Evolutionary conservation across 179 eudicot genomes (phyloP), one percentile per base, ranked within the genome.

Genomic region (Monotropa hypopitys): DNA sequence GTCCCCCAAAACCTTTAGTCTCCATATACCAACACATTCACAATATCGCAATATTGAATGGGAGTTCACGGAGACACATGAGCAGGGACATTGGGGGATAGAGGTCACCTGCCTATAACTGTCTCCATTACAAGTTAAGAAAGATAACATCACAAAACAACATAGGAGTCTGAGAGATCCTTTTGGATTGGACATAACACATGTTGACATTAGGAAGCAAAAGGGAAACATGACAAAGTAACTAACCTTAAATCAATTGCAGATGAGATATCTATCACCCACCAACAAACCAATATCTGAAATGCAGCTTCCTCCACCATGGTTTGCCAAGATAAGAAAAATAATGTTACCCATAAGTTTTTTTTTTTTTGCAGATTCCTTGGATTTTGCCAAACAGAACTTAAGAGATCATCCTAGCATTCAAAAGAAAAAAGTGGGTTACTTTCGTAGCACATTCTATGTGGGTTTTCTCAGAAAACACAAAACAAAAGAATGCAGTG

Each of bases 391-490:
- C 45, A 77, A 65, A 46, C 75, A 46, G 32, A 59, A 67, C 33
- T 30, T 62, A 63, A 57, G 47, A 54, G 73, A 74, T 51, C 45
- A n/a, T 78, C 47, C 57, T 57, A 66, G 46, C 23, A 81, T 73
- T 49, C 68, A 68, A 53, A 23, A 82, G 57, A 72, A 16, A 16
- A 49, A 57, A 73, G 61, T 38, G 73, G 59, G 45, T 57, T 18
- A 56, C 68, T 30, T 62, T 62, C 49, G 50, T 57, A 61, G 40
- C 62, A 79, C 74, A 68, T 63, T 73, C 67, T 59, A 47, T 53
- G 86, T 77, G 71, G 81, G 83, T 83, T 83, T 84, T 76, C 88
- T 88, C 83, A 84, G 81, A 84, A 72, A 75, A 84, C 70, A 85
- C 84, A 83, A 82, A 89, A 79, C 90, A 84, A 85, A 75, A 50